phyloP scores from a whole-genome alignment of 140 eudicot species.

The Cichorium intybus region DNA sequence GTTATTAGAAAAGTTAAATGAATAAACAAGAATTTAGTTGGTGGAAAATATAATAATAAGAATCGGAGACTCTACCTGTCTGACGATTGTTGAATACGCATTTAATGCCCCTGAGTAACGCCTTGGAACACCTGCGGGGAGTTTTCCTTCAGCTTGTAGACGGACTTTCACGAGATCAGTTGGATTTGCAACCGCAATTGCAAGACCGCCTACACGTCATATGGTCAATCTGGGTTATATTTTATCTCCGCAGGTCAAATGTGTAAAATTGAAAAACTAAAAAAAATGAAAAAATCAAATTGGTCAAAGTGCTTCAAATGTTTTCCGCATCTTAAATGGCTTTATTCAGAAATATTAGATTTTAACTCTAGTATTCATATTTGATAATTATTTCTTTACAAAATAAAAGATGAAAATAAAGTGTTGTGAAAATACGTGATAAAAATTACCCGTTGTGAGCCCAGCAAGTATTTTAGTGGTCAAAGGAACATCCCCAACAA shows the following conservation, averaged over 20 bases:
- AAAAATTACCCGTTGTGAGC: conserved; percentile 69
- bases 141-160: conserved; percentile 95
- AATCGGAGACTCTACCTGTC: conserved; percentile 50
- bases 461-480: conserved; percentile 92
- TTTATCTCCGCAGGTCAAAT: too few species aligned
- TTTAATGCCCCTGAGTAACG: conserved; percentile 89
- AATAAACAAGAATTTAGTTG: conserved; percentile 1
- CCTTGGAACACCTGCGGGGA: conserved; percentile 87
- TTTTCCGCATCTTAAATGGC: too few species aligned
- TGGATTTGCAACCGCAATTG: conserved; percentile 81
- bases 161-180: conserved; percentile 97
- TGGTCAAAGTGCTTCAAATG: too few species aligned
- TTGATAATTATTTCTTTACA: too few species aligned
- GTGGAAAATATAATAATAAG: background rate
- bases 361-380: too few species aligned
- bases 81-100: conserved; percentile 83
- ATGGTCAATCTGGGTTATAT: too few species aligned
- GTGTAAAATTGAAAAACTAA: too few species aligned
- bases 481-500: conserved; percentile 86
- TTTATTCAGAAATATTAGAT: too few species aligned
- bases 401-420: too few species aligned
- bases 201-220: conserved; percentile 65
- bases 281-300: too few species aligned
- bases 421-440: too few species aligned
- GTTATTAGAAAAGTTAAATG: background rate